Evolutionary conservation across 2,329 filamentous ascomycete genomes (phyloP).

Genomic region (Neophaeococcomyces mojaviensis): DNA sequence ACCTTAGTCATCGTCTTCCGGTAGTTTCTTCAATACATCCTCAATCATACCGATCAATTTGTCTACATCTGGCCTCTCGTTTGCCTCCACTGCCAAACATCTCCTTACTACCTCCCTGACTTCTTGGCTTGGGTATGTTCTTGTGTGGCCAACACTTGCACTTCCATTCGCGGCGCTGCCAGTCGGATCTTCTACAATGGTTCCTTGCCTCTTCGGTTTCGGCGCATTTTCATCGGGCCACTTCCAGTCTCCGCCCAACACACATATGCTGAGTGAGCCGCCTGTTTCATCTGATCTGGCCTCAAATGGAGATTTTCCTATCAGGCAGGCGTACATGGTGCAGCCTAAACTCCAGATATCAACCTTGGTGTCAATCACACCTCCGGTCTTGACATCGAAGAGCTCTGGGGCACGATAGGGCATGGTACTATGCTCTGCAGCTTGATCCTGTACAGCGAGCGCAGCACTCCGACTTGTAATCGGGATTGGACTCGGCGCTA

Average conservation of each 20-base stretch:
- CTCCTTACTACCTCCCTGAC: slow-evolving; percentile 81
- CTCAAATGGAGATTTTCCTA: slow-evolving; percentile 96
- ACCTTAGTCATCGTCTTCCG: slow-evolving; percentile 40
- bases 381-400: slow-evolving; percentile 93
- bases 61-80: slow-evolving; percentile 78
- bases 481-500: slow-evolving; percentile 76
- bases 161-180: slow-evolving; percentile 25
- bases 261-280: slow-evolving; percentile 84
- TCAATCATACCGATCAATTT: slow-evolving; percentile 76
- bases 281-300: slow-evolving; percentile 93
- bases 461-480: slow-evolving; percentile 87
- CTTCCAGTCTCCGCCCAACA: slow-evolving; percentile 88
- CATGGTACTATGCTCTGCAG: slow-evolving; percentile 96
- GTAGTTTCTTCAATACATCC: slow-evolving; percentile 58
- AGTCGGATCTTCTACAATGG: slow-evolving; percentile 17
- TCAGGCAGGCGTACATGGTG: slow-evolving; percentile 93
- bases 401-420: slow-evolving; percentile 95
- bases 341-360: slow-evolving; percentile 98
- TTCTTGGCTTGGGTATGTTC: slow-evolving; percentile 61
- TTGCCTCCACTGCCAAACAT: slow-evolving; percentile 79
- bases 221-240: slow-evolving; percentile 78
- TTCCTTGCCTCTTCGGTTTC: slow-evolving; percentile 41
- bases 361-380: slow-evolving; percentile 87
- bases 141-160: slow-evolving; percentile 26
- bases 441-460: slow-evolving; percentile 85